Base-by-base conservation (phyloP, 1,284 basidiomycete species). In the Omphalotus olearius region DNA sequence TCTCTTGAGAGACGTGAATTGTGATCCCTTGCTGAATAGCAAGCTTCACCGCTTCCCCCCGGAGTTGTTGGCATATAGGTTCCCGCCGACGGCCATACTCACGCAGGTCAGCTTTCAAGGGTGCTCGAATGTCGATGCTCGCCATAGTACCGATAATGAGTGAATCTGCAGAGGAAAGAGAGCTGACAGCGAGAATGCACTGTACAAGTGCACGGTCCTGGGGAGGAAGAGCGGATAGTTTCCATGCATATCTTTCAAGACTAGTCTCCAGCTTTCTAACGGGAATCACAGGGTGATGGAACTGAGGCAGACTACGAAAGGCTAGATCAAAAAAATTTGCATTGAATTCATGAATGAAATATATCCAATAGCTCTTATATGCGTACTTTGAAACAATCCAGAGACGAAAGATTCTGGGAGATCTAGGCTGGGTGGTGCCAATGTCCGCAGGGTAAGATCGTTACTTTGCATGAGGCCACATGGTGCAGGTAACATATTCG, bases 11-110 rank as follows among this genome's bases (percentile, higher is more conserved):
- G 2, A 45, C 14, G 20, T 35, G 33, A 11, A 45, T 38, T 30
- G 51, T 37, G 13, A 47, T 44, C 26, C 45, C 45, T 13, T 23
- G 38, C 38, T 35, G 26, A 37, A 42, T 40, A 11, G 45, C 51
- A 5, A 47, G 20, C 45, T 45, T 47, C 39, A 52, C 23, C 5
- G 51, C 39, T 38, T 52, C 51, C 26, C 40, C 39, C 33, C 51
- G 35, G 33, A 52, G 18, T 18, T 38, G 51, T 25, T 40, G 45
- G 25, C 38, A 41, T 14, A 52, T 26, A 14, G 28, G 7, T 28
- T 52, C 51, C 23, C 51, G 40, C 5, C 45, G 17, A 3, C 45
- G 18, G 10, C 51, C 51, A 23, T 36, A 36, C n/a, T 30, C 28
- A 25, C 51, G 45, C 3, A 52, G 25, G 37, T 52, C 51, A 14